phyloP scores from a whole-genome alignment of 495 filamentous ascomycete species.

The Elaphomyces granulatus region DNA sequence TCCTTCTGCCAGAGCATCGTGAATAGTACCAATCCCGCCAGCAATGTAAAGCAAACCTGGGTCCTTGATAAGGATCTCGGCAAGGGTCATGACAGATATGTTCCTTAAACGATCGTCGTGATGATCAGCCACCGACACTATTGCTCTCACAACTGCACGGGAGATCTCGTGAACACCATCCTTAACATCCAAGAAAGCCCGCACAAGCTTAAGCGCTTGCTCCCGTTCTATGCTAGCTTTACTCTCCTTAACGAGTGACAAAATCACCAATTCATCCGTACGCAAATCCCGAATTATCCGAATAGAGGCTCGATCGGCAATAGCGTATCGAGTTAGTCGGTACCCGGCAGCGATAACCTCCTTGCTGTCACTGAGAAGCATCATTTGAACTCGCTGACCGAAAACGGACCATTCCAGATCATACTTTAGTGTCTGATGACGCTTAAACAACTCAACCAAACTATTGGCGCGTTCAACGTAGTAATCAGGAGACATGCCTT shows the following conservation, averaged over 20 bases:
- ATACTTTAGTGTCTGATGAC: slow-evolving; percentile 85
- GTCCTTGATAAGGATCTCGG: slow-evolving; percentile 78
- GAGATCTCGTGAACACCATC: slow-evolving; percentile 83
- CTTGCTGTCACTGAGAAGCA: slow-evolving; percentile 88
- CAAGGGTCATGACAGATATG: slow-evolving; percentile 83
- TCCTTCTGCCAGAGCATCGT: slow-evolving; percentile 78
- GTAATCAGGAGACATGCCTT: slow-evolving; percentile 80
- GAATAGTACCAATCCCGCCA: slow-evolving; percentile 66
- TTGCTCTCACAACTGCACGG: slow-evolving; percentile 66
- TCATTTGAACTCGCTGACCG: slow-evolving; percentile 78
- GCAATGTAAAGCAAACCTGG: slow-evolving; percentile 63
- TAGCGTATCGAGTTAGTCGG: slow-evolving; percentile 81
- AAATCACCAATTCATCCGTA: slow-evolving; percentile 81
- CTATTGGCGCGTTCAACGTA: slow-evolving; percentile 87
- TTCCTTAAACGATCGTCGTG: slow-evolving; percentile 72
- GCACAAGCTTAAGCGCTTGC: slow-evolving; percentile 91
- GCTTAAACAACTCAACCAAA: slow-evolving; percentile 82
- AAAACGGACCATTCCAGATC: slow-evolving; percentile 92
- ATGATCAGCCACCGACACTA: slow-evolving; percentile 83
- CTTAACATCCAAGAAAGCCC: slow-evolving; percentile 91
- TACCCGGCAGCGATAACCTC: slow-evolving; percentile 94
- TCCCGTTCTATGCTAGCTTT: slow-evolving; percentile 94
- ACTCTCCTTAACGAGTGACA: slow-evolving; percentile 86
- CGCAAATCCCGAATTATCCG: slow-evolving; percentile 75
- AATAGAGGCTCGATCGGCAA: slow-evolving; percentile 79